A percentile compares a stretch with the other conserved stretches of the same genome.
phyloP scores from a whole-genome alignment of 768 basidiomycete species.

The Pisolithus microcarpus region DNA sequence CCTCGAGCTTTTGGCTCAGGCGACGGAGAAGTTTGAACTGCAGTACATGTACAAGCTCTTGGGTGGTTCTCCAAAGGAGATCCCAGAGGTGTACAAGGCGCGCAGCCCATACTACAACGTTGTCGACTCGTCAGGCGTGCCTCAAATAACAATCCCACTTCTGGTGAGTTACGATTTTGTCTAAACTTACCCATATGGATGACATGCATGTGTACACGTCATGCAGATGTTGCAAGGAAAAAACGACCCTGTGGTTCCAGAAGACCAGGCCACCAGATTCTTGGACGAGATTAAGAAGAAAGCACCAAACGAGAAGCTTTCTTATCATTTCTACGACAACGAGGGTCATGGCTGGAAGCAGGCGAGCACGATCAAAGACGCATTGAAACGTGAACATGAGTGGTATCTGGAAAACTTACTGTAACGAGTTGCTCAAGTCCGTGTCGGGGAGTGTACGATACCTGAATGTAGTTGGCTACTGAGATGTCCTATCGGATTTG shows the following conservation, averaged over 20 bases:
- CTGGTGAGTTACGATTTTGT: conserved; percentile 36
- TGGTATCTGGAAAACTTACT: conserved; percentile 25
- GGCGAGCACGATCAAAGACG: conserved; percentile 24
- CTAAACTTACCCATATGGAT: too few relatives aligned
- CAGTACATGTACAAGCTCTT: conserved; percentile 51
- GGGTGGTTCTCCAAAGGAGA: conserved; percentile 41
- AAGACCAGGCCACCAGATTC: conserved; percentile 38
- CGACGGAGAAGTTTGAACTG: conserved; percentile 65
- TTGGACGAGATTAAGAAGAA: conserved; percentile 13
- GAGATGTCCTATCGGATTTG: too few relatives aligned
- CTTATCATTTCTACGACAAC: conserved; percentile 28
- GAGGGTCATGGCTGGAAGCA: conserved; percentile 34
- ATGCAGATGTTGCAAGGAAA: conserved; percentile 59
- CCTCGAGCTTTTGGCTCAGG: conserved; percentile 42
- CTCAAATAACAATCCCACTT: conserved; percentile 49
- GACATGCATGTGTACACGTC: not conserved
- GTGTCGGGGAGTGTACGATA: too few relatives aligned
- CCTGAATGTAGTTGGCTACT: too few relatives aligned
- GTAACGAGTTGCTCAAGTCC: not conserved
- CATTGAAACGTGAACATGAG: conserved; percentile 23
- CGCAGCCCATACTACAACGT: conserved; percentile 48
- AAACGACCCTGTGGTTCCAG: conserved; percentile 57
- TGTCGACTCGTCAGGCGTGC: conserved; percentile 31
- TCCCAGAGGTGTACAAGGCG: conserved; percentile 45
- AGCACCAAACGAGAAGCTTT: conserved; percentile 15